Evolutionary conservation across 2,329 filamentous ascomycete species (phyloP).

Genomic region (Talaromyces sp.): DNA sequence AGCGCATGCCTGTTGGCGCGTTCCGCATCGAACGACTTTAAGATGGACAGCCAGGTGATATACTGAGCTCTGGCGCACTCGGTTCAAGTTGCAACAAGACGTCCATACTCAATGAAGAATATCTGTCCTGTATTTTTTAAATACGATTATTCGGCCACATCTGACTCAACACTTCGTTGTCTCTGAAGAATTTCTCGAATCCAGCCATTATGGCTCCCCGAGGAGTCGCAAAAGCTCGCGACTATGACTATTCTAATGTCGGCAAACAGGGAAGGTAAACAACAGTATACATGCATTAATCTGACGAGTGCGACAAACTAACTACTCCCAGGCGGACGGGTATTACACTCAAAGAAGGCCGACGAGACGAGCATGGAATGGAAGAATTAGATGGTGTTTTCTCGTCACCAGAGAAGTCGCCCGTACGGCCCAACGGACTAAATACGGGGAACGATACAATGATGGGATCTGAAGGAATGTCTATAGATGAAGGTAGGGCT

Average conservation of each 20-base stretch:
- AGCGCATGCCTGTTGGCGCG: slow-evolving; percentile 22
- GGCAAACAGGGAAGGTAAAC: slow-evolving; percentile 45
- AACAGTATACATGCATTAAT: not conserved
- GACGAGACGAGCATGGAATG: slow-evolving; percentile 86
- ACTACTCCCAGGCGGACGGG: slow-evolving; percentile 70
- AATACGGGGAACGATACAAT: slow-evolving; percentile 40
- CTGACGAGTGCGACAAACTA: not conserved
- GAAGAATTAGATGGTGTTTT: slow-evolving; percentile 83
- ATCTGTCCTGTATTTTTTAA: too few relatives aligned
- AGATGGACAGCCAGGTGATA: not conserved
- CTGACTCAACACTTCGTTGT: not conserved
- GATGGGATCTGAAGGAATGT: slow-evolving; percentile 56
- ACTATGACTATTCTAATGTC: slow-evolving; percentile 46
- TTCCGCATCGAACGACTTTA: not conserved
- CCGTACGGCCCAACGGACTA: slow-evolving; percentile 31
- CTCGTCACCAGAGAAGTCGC: slow-evolving; percentile 73
- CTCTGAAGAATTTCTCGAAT: not conserved
- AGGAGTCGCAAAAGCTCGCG: slow-evolving; percentile 38
- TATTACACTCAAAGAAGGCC: slow-evolving; percentile 70
- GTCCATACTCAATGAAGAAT: not conserved
- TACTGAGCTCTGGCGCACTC: not conserved
- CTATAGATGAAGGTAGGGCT: slow-evolving; percentile 56
- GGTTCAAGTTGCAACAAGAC: not conserved
- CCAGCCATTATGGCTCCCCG: slow-evolving; percentile 33
- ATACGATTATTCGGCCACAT: not conserved